Evolutionary conservation across 1,284 basidiomycete species (phyloP).

Genomic region (Sutorius eximius): DNA sequence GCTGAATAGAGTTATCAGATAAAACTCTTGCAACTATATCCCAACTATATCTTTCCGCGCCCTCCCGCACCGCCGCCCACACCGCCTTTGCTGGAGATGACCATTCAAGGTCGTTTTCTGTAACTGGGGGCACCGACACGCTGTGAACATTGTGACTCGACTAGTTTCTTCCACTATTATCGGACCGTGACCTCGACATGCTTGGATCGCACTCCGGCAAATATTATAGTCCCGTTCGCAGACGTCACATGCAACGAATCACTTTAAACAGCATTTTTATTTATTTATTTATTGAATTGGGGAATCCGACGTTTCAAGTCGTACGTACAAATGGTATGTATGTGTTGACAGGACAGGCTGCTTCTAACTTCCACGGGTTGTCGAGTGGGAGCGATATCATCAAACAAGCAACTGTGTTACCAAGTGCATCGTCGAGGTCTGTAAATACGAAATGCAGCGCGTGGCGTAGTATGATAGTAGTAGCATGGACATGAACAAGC

Average conservation of each 20-base stretch:
- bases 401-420: slow-evolving; percentile 3
- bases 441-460: not conserved
- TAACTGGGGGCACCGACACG: not conserved
- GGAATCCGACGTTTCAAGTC: slow-evolving; percentile 6
- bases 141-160: not conserved
- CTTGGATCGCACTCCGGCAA: not conserved
- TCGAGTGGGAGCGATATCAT: not conserved
- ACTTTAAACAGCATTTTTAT: not conserved
- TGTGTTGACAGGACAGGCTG: not conserved
- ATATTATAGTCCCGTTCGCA: not conserved
- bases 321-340: slow-evolving; percentile 9
- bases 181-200: not conserved
- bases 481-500: slow-evolving; percentile 5
- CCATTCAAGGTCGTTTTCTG: slow-evolving; percentile 2
- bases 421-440: slow-evolving; percentile 1
- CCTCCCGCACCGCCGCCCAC: not conserved
- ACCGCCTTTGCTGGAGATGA: not conserved
- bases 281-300: slow-evolving; percentile 10
- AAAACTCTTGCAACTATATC: not conserved
- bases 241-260: slow-evolving; percentile 1
- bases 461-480: not conserved
- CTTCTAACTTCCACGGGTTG: slow-evolving; percentile 6
- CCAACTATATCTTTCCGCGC: slow-evolving; percentile 2
- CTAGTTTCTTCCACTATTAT: not conserved
- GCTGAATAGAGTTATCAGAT: slow-evolving; percentile 11